These are phyloP conservation scores for Effrenium voratum DNA, from an alignment of 73 alveolate species.

Conservation along the genomic window DNA sequence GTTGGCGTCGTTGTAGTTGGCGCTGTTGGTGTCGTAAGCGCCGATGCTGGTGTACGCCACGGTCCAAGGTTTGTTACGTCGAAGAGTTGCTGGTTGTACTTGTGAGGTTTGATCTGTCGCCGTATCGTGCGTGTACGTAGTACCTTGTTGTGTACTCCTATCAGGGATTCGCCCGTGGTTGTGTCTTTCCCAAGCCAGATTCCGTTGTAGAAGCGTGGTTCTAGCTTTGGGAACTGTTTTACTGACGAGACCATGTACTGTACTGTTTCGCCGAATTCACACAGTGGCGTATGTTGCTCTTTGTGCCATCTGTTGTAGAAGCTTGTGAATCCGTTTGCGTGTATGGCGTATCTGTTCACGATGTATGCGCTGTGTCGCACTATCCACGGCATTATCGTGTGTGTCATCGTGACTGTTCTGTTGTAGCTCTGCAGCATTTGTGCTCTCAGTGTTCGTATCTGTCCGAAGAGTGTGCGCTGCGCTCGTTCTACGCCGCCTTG, in stretches of 20 bases:
- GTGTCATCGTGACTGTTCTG: background rate
- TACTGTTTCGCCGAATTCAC: conserved; percentile 19
- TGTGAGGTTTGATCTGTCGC: background rate
- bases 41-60: too few species aligned
- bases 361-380: background rate
- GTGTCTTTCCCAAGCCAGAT: conserved; percentile 41
- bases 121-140: background rate
- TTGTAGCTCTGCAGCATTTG: background rate
- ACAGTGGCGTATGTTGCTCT: background rate
- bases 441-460: background rate
- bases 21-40: too few species aligned
- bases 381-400: conserved; percentile 11
- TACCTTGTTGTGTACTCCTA: background rate
- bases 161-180: background rate
- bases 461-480: conserved; percentile 4
- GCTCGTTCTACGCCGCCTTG: conserved; percentile 12
- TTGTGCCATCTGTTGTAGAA: background rate
- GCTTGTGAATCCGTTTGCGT: background rate
- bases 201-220: conserved; percentile 12
- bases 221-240: conserved; percentile 8
- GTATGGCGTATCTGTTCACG: conserved; percentile 22
- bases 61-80: background rate
- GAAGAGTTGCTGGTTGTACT: conserved; percentile 15
- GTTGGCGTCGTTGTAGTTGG: background rate
- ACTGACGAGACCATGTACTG: background rate